Evolutionary conservation across 2,329 filamentous ascomycete genomes (phyloP).

Genomic region (Colletotrichum liriopes): DNA sequence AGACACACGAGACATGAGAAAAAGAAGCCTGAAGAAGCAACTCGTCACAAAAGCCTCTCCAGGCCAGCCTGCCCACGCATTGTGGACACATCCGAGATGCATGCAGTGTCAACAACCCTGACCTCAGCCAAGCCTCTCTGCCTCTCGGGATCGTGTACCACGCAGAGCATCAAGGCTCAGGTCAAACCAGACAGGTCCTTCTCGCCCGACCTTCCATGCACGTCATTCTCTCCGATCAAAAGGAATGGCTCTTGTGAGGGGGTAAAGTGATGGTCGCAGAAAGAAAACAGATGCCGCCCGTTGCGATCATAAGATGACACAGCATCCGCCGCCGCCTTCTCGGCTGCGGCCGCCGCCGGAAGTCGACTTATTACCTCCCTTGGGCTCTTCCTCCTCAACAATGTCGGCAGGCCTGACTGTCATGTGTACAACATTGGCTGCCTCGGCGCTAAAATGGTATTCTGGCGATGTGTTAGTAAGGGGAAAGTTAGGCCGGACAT

Average conservation of each 20-base stretch:
- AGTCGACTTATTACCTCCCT: slow-evolving; percentile 70
- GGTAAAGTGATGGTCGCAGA: slow-evolving; percentile 1
- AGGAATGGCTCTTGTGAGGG: slow-evolving; percentile 29
- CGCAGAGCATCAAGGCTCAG: slow-evolving; percentile 9
- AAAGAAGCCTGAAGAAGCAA: slow-evolving; percentile 32
- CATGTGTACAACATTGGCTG: slow-evolving; percentile 94
- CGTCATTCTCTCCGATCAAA: slow-evolving; percentile 10
- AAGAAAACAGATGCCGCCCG: slow-evolving; percentile 1
- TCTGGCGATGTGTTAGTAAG: slow-evolving; percentile 64
- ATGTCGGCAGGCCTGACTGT: slow-evolving; percentile 90
- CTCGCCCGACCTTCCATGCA: slow-evolving; percentile 29
- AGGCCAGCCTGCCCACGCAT: slow-evolving; percentile 32
- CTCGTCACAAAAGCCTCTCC: slow-evolving; percentile 31
- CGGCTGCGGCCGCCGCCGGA: slow-evolving; percentile 59
- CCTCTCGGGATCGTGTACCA: slow-evolving; percentile 19
- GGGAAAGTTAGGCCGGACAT: neutral
- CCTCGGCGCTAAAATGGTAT: slow-evolving; percentile 82
- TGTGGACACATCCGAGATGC: slow-evolving; percentile 38
- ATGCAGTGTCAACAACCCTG: slow-evolving; percentile 26
- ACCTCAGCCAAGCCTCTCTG: slow-evolving; percentile 7
- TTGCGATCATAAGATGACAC: slow-evolving; percentile 65
- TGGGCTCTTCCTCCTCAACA: slow-evolving; percentile 84
- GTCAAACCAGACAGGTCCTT: neutral
- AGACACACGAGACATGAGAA: slow-evolving; percentile 44
- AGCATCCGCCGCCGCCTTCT: slow-evolving; percentile 63